Evolutionary conservation across 305 asterid genomes (phyloP).

Genomic region (Fraxinus nigra): DNA sequence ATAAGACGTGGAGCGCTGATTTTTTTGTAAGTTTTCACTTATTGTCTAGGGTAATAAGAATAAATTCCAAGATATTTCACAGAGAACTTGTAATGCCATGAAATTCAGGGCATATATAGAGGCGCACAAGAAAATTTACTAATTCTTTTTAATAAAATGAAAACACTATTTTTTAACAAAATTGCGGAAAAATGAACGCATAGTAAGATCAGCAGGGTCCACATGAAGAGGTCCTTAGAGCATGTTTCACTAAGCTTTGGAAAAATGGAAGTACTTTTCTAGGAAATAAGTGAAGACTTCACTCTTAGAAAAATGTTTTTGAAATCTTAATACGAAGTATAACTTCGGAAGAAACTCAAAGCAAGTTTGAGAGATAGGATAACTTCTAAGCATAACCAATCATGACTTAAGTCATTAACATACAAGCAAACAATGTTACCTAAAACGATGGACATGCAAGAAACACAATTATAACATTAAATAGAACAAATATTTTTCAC

Average conservation of each 20-base stretch:
- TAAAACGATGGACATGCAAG: background rate
- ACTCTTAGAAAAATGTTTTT: background rate
- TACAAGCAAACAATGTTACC: background rate
- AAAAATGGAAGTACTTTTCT: background rate
- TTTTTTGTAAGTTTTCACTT: background rate
- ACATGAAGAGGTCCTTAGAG: background rate
- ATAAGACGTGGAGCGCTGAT: background rate
- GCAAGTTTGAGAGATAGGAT: background rate
- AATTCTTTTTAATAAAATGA: background rate
- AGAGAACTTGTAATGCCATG: background rate
- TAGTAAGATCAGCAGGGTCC: background rate
- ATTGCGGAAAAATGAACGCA: background rate
- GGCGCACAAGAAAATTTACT: background rate
- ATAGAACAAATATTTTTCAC: background rate
- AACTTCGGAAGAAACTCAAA: background rate
- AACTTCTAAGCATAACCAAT: background rate
- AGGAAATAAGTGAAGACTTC: background rate
- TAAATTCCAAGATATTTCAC: background rate
- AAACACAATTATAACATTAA: background rate
- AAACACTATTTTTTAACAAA: background rate
- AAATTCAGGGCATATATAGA: background rate
- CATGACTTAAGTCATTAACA: background rate
- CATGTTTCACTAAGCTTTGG: background rate
- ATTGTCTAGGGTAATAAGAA: background rate
- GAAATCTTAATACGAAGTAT: background rate